phyloP scores from a whole-genome alignment of 768 basidiomycete species.

The Phlegmacium glaucopus region DNA sequence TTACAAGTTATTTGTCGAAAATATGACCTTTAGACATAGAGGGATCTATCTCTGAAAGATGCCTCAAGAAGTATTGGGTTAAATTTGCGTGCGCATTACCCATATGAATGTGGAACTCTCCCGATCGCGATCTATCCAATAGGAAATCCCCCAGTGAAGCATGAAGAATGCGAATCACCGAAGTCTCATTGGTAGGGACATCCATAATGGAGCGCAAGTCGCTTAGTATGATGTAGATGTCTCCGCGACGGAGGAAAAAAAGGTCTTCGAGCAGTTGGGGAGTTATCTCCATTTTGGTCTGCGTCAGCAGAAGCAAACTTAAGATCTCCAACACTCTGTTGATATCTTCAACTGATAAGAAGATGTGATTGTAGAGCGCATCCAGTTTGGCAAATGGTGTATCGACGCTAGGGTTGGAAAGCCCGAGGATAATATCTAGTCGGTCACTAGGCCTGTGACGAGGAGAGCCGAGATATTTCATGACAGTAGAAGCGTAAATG shows the following conservation, averaged over 20 bases:
- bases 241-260: not conserved
- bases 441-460: conserved; percentile 5
- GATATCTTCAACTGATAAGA: conserved; percentile 1
- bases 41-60: no score
- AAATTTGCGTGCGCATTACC: not conserved
- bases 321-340: not conserved
- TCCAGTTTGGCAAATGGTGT: conserved; percentile 10
- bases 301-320: not conserved
- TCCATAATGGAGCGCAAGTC: not conserved
- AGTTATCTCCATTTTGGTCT: not conserved
- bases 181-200: not conserved
- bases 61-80: not conserved
- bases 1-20: no score
- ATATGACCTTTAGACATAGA: no score
- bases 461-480: conserved; percentile 9
- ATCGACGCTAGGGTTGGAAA: conserved; percentile 1
- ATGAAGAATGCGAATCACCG: not conserved
- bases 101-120: not conserved
- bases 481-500: conserved; percentile 12
- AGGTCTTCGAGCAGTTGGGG: not conserved
- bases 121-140: not conserved
- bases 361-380: conserved; percentile 8
- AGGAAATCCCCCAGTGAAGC: conserved; percentile 5
- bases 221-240: no score
- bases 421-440: conserved; percentile 7